A percentile compares a stretch with the other conserved stretches of the same genome.
Evolutionary conservation across 352 stramenopile genomes (phyloP).

Genomic region (Phytopythium delawarense): DNA sequence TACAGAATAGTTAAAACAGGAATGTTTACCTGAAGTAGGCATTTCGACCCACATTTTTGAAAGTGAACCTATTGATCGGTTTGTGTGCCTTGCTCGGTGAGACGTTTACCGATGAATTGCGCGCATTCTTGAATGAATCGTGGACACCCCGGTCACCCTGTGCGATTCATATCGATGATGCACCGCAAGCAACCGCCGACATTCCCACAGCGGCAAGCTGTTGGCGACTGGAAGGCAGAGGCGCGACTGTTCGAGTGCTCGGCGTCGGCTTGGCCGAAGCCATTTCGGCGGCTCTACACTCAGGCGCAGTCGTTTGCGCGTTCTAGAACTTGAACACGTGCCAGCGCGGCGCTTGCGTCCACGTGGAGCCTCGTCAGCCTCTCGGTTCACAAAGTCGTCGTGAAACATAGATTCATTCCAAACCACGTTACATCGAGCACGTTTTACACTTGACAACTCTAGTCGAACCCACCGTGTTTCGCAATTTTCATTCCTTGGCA

Average conservation of each 20-base stretch:
- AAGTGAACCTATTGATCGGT: too few relatives aligned
- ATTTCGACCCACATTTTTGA: too few relatives aligned
- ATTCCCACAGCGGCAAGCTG: too few relatives aligned
- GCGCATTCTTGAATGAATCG: too few relatives aligned
- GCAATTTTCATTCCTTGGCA: not conserved
- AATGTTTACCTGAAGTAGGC: too few relatives aligned
- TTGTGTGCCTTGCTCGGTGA: too few relatives aligned
- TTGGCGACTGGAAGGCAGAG: not conserved
- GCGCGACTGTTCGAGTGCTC: not conserved
- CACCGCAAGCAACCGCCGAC: too few relatives aligned
- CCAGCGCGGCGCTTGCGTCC: not conserved
- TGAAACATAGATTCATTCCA: not conserved
- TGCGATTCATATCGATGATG: too few relatives aligned
- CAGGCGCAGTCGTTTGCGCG: not conserved
- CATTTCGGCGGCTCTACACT: not conserved
- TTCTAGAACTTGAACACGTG: not conserved
- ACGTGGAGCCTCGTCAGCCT: constrained; percentile 1
- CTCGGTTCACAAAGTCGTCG: not conserved
- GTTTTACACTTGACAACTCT: not conserved
- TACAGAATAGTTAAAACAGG: too few relatives aligned
- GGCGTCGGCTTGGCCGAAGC: not conserved
- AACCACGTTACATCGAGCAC: not conserved
- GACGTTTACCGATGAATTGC: too few relatives aligned
- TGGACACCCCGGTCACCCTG: too few relatives aligned
- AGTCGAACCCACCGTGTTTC: not conserved